Evolutionary conservation across 805 yeast species (phyloP).

Genomic region (Sungouiella blattae): DNA sequence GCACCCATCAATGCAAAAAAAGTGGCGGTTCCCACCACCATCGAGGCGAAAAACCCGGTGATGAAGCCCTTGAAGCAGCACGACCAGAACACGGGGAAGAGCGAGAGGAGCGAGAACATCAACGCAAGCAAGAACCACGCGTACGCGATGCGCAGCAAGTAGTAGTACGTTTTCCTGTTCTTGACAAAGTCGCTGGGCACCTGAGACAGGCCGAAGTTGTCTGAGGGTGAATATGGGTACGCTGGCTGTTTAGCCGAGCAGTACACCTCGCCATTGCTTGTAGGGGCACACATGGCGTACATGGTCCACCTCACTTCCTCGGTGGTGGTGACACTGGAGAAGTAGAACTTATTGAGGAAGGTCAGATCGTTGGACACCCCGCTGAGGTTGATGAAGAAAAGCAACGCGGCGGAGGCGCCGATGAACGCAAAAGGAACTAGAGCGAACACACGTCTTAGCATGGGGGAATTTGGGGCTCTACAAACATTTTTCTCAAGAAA

Average conservation of each 20-base stretch:
- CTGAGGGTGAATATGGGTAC: slow-evolving; percentile 30
- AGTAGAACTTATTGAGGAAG: slow-evolving; percentile 22
- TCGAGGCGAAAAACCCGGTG: slow-evolving; percentile 8
- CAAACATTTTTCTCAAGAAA: too few species aligned
- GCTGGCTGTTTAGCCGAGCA: slow-evolving; percentile 23
- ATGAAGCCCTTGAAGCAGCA: slow-evolving; percentile 6
- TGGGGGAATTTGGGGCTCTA: too few species aligned
- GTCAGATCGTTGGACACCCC: slow-evolving; percentile 20
- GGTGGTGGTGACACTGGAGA: slow-evolving; percentile 21
- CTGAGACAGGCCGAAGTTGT: slow-evolving; percentile 17
- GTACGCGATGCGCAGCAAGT: slow-evolving; percentile 50
- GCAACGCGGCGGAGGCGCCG: slow-evolving; percentile 18
- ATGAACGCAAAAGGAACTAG: slow-evolving; percentile 23
- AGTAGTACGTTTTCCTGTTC: slow-evolving; percentile 54
- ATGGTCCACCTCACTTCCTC: slow-evolving; percentile 25
- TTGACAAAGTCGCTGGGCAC: slow-evolving; percentile 52
- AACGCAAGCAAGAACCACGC: slow-evolving; percentile 46
- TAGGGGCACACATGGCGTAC: slow-evolving; percentile 22
- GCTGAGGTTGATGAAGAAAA: slow-evolving; percentile 25
- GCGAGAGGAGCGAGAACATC: slow-evolving; percentile 53
- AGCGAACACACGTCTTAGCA: slow-evolving; percentile 23
- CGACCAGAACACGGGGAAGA: slow-evolving; percentile 34
- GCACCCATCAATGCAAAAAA: slow-evolving; percentile 46
- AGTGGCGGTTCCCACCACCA: slow-evolving; percentile 23
- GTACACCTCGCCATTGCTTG: slow-evolving; percentile 13